These are phyloP conservation scores for Cutaneotrichosporon daszewskae DNA, from an alignment of 1,284 basidiomycete species.

Conservation along the genomic window DNA sequence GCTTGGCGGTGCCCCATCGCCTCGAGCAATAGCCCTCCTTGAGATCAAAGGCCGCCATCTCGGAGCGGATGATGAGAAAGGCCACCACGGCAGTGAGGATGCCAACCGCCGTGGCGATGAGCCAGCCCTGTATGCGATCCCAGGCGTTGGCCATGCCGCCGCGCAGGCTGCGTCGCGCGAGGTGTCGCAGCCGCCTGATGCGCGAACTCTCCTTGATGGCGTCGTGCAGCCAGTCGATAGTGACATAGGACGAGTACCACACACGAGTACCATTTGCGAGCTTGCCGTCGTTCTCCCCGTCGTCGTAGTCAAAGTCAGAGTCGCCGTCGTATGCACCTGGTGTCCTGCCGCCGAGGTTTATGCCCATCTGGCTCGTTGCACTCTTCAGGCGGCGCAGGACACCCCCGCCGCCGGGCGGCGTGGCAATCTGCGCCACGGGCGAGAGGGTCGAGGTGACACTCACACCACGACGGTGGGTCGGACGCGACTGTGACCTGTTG, in stretches of 20 bases:
- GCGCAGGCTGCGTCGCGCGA: slow-evolving; percentile 59
- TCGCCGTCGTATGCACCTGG: slow-evolving; percentile 25
- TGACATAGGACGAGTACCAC: slow-evolving; percentile 68
- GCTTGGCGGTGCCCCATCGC: slow-evolving; percentile 67
- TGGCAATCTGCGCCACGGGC: slow-evolving; percentile 3
- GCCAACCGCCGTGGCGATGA: slow-evolving; percentile 71
- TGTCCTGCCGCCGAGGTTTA: slow-evolving; percentile 25
- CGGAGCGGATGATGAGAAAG: slow-evolving; percentile 77
- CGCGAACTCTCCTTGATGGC: slow-evolving; percentile 83
- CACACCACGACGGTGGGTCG: slow-evolving; percentile 5
- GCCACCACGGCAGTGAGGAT: slow-evolving; percentile 75
- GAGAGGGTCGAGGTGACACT: slow-evolving; percentile 8
- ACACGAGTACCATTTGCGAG: slow-evolving; percentile 80
- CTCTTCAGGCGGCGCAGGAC: slow-evolving; percentile 28
- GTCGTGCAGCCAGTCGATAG: slow-evolving; percentile 81
- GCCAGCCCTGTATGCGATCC: slow-evolving; percentile 84
- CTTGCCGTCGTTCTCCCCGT: slow-evolving; percentile 49
- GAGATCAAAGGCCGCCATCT: slow-evolving; percentile 87
- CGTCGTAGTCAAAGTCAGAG: slow-evolving; percentile 25
- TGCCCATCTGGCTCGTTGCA: slow-evolving; percentile 33
- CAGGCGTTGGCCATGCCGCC: slow-evolving; percentile 64
- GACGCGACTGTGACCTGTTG: neutral
- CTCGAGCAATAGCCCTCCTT: slow-evolving; percentile 82
- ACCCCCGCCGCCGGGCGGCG: slow-evolving; percentile 14
- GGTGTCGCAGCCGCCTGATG: slow-evolving; percentile 61